These are phyloP conservation scores for Taiwanofungus camphoratus DNA, from an alignment of 1,284 basidiomycete species.

Conservation along the genomic window DNA sequence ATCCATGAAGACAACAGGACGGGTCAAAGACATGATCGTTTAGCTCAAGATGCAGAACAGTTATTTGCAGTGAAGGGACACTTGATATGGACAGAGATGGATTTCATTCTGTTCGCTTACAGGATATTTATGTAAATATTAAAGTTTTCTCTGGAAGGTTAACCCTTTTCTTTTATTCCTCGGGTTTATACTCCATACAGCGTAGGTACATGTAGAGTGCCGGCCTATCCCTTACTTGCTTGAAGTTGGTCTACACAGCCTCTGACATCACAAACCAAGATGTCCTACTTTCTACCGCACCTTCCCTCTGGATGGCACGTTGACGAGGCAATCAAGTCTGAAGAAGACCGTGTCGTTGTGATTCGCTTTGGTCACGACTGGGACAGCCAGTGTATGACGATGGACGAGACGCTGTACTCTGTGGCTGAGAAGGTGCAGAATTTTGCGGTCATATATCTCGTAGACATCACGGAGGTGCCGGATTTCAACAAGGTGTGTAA, in stretches of 20 bases:
- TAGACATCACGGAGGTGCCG: constrained; percentile 95
- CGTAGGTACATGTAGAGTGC: not conserved
- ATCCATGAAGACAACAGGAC: constrained; percentile 96
- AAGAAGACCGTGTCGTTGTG: constrained; percentile 94
- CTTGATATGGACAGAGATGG: too few relatives aligned
- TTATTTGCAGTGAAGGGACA: too few relatives aligned
- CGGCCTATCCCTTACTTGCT: too few relatives aligned
- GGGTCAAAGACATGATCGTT: constrained; percentile 26
- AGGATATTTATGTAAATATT: too few relatives aligned
- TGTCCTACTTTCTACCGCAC: constrained; percentile 88
- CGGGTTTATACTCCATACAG: too few relatives aligned
- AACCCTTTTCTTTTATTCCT: too few relatives aligned
- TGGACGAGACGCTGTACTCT: constrained; percentile 95
- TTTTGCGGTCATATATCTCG: constrained; percentile 94
- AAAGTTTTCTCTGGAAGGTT: too few relatives aligned
- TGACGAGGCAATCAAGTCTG: constrained; percentile 95
- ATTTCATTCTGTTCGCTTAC: too few relatives aligned
- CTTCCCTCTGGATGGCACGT: constrained; percentile 96
- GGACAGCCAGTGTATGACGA: constrained; percentile 95
- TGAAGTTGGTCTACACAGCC: not conserved
- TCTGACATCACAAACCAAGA: constrained; percentile 24
- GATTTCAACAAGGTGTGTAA: constrained; percentile 93
- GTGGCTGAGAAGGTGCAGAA: constrained; percentile 97
- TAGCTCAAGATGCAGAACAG: not conserved
- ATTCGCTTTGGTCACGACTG: constrained; percentile 96